These are phyloP conservation scores for Cytospora mali DNA, from an alignment of 2,329 filamentous ascomycete genomes.

Conservation along the genomic window DNA sequence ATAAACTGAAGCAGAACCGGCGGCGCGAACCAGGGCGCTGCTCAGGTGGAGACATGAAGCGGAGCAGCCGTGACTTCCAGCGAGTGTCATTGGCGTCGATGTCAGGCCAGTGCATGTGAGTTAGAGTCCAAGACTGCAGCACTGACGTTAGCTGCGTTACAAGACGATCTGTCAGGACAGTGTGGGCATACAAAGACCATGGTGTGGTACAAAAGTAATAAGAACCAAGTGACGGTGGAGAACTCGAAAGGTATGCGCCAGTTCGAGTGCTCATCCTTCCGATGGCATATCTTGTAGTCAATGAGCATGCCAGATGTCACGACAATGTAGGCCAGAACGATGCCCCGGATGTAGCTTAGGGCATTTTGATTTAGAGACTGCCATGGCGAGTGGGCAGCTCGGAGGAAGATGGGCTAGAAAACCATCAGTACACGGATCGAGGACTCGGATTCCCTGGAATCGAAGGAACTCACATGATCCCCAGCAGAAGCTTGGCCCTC, in stretches of 20 bases:
- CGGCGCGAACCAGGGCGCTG: slow-evolving; percentile 45
- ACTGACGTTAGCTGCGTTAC: not conserved
- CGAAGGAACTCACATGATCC: slow-evolving; percentile 37
- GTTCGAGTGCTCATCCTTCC: slow-evolving; percentile 41
- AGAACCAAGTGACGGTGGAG: slow-evolving; percentile 46
- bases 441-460: not conserved
- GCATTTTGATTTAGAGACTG: slow-evolving; percentile 47
- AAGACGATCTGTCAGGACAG: not conserved
- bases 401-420: slow-evolving; percentile 52
- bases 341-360: slow-evolving; percentile 48
- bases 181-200: slow-evolving; percentile 47
- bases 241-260: slow-evolving; percentile 54
- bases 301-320: slow-evolving; percentile 45
- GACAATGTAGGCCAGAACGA: slow-evolving; percentile 47
- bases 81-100: slow-evolving; percentile 41
- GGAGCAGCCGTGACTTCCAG: slow-evolving; percentile 42
- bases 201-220: slow-evolving; percentile 50
- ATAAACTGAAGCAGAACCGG: slow-evolving; percentile 53
- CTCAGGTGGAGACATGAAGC: slow-evolving; percentile 48
- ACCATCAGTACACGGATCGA: slow-evolving; percentile 23
- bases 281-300: slow-evolving; percentile 48
- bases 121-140: slow-evolving; percentile 53
- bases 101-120: slow-evolving; percentile 53
- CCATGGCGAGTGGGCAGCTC: slow-evolving; percentile 57
- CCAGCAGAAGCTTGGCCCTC: slow-evolving; percentile 21